Evolutionary conservation across 352 stramenopile genomes (phyloP), one percentile per base, ranked within the genome.

Genomic region (Phytophthora ramorum): DNA sequence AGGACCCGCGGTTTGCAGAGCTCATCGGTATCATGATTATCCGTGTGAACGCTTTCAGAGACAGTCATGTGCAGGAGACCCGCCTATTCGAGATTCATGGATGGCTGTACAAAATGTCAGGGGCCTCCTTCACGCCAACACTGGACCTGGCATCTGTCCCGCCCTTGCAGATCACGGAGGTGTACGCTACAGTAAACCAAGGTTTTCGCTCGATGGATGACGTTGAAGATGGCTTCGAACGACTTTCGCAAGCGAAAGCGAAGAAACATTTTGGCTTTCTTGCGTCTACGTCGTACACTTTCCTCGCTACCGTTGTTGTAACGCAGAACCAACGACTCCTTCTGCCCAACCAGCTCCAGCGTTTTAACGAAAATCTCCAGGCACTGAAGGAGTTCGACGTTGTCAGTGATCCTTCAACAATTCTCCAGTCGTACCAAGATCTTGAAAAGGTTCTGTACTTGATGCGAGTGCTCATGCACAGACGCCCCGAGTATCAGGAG

Each of bases 71-170:
- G 9, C 58, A 66, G 32, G 26, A 47, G 46, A 19, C 20, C 19
- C 58, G 57, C 10, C 57, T 49, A 35, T 38, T 22, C 16, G 37
- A 65, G 8, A 24, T 41, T 30, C 28, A 65, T 20, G 37, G 57
- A 10, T 65, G 57, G 57, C 12, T 65, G 16, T 52, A 45, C 22
- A 46, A 65, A 35, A 65, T 65, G 57, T 57, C 35, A 20, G 57
- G 57, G 14, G 6, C 17, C 34, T 50, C 46, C 24, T 64, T 64
- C 30, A 37, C 45, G 38, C 57, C 46, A 28, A 50, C 45, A 12
- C 24, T 64, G 10, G 26, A 64, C 16, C 24, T 64, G 12, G 57
- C 57, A 9, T 9, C 32, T 5, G n/a, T n/a, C n/a, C 35, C 45
- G 3, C 45, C 57, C 9, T 38, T 46, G 8, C 24, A 32, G 13